Conservation (phyloP, 495 filamentous ascomycete species). For the Daldinia childiae region DNA sequence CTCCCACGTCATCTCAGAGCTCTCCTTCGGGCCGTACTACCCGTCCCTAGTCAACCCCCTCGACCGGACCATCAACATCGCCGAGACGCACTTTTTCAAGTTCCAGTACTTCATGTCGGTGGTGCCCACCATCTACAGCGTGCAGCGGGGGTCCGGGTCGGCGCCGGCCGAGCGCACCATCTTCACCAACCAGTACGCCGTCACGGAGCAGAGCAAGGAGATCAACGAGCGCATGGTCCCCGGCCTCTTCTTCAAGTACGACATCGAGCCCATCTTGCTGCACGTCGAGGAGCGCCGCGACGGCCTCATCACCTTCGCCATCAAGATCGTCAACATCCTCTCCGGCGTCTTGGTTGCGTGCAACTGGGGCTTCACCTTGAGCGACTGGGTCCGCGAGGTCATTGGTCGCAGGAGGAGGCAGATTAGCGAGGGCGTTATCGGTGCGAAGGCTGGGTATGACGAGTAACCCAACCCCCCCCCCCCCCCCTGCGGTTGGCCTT, state of each 20-base stretch:
- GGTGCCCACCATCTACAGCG: constrained; percentile 93
- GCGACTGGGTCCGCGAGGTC: constrained; percentile 61
- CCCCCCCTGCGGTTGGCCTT: neutral
- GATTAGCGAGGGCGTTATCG: constrained; percentile 68
- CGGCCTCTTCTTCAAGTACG: constrained; percentile 98
- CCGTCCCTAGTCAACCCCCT: constrained; percentile 93
- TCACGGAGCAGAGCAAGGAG: constrained; percentile 79
- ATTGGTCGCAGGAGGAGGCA: constrained; percentile 58
- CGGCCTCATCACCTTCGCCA: constrained; percentile 73
- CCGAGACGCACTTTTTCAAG: constrained; percentile 82
- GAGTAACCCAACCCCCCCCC: constrained; percentile 24
- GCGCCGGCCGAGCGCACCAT: constrained; percentile 61
- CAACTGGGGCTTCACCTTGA: constrained; percentile 67
- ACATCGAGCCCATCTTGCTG: constrained; percentile 95
- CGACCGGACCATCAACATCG: constrained; percentile 84
- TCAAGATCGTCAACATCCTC: constrained; percentile 74
- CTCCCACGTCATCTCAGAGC: constrained; percentile 94
- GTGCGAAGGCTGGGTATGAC: constrained; percentile 46
- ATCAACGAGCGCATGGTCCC: constrained; percentile 78
- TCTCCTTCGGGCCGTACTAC: constrained; percentile 96
- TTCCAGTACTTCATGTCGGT: constrained; percentile 99
- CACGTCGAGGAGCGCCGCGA: constrained; percentile 84
- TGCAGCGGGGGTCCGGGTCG: constrained; percentile 55
- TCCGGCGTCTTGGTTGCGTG: constrained; percentile 69
- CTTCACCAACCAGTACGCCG: constrained; percentile 97